Base-by-base conservation (phyloP, 129 eudicot genomes). In the Tagetes patula region DNA sequence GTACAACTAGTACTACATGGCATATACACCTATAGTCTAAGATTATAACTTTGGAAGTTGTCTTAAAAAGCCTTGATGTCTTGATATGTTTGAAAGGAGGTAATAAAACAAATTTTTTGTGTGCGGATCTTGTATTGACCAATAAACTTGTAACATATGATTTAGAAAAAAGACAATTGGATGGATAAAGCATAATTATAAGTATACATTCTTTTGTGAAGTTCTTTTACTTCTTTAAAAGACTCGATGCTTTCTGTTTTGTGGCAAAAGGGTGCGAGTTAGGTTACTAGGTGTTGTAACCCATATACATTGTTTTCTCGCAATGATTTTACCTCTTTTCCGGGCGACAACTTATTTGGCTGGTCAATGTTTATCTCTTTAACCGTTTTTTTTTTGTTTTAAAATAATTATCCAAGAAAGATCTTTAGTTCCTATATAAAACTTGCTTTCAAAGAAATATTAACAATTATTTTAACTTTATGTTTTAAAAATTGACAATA, bases 111-210 rank as follows among this genome's bases (percentile, higher is more conserved):
- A 46, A 49, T 70, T 42, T 11, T 80, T 69, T 81, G 63, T 65
- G 27, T 84, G 84, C 89, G 87, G 96, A 90, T 80, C 70, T 90
- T 78, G 96, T 86, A 54, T 82, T 90, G 70, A 73, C 95, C 37
- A 87, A 87, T 80, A 90, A 83, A 74, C 78, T 90, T 69, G 91
- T 90, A n/a, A 82, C 85, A 32, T 90, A 87, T 70, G 89, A 87
- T 75, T 77, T 90, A 31, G 96, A 87, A 72, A 87, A 90, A 84
- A 87, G 75, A 79, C 91, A 36, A 77, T 90, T 73, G 96, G 96
- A 75, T 90, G 96, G 96, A 71, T 86, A 0, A 85, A 83, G 1
- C 80, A 87, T 74, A 87, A 90, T 77, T 90, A 91, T 90, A 82
- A 90, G 96, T 82, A 78, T 33, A 14, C 60, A 4, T 7, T 60